Base-by-base conservation (phyloP, 352 stramenopile species). In the Globisporangium viniferum region DNA sequence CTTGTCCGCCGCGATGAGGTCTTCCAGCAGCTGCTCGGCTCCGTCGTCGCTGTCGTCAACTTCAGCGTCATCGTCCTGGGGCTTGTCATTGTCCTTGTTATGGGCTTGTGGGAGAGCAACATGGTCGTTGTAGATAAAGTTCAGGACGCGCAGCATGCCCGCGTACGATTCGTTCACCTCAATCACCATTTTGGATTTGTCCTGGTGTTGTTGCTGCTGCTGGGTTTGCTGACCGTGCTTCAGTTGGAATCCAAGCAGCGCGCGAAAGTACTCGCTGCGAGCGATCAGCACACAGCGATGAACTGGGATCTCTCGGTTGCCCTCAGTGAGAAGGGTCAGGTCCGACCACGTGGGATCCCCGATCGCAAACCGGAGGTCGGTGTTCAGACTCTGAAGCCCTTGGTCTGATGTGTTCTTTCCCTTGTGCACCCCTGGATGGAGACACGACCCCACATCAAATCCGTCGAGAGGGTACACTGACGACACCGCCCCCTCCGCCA, bases 51-150 rank as follows among this genome's bases (percentile, higher is more conserved):
- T 59, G 15, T 51, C 54, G 2, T 41, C 29, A 18, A 68, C 35
- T 6, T 73, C 51, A 12, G 46, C 24, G 5, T 69, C 41, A 8
- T 66, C 59, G n/a, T 33, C 14, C 8, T 41, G n/a, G 5, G 14
- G 12, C 1, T 22, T 15, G 2, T 44, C 31, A 8, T 59, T 59
- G 29, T 64, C n/a, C 6, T 64, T 39, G n/a, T 18, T 22, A 3
- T 39, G 64, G 5, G 46, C 18, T 0, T 41, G 58, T 46, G 62
- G 65, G 18, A 81, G 68, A 10, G 53, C 36, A 29, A 85, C 62
- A 10, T 78, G 75, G 35, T 90, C 84, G 66, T 80, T 80, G 72
- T 94, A 94, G 60, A 94, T 89, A 61, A 90, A 94, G n/a, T 79
- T 67, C 33, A 92, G 73, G 20, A 94, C 77, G 15, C 82, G 81